Evolutionary conservation across 2,329 filamentous ascomycete genomes (phyloP).

Genomic region (Cordyceps tenuipes): DNA sequence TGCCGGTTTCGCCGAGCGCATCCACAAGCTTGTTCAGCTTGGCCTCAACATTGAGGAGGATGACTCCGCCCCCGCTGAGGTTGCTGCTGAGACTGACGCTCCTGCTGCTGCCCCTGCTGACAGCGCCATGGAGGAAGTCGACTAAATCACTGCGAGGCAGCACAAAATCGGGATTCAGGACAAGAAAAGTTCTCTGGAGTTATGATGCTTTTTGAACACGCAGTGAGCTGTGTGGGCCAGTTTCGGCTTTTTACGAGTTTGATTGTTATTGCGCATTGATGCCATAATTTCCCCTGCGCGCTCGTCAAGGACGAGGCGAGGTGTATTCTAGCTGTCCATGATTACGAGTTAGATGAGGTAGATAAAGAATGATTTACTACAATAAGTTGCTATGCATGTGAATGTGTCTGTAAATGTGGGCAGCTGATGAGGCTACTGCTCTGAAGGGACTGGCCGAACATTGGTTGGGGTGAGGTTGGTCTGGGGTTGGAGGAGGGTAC

Average conservation of each 20-base stretch:
- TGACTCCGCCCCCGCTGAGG: slow-evolving; percentile 60
- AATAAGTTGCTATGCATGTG: not conserved
- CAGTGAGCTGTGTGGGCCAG: slow-evolving; percentile 20
- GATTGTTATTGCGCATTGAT: slow-evolving; percentile 24
- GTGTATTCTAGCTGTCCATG: slow-evolving; percentile 35
- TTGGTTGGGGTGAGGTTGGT: not conserved
- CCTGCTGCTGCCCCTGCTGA: slow-evolving; percentile 59
- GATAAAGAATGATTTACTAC: slow-evolving; percentile 18
- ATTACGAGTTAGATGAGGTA: slow-evolving; percentile 34
- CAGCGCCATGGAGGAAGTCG: slow-evolving; percentile 99
- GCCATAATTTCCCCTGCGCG: slow-evolving; percentile 27
- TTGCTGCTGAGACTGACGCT: slow-evolving; percentile 48
- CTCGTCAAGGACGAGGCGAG: slow-evolving; percentile 17
- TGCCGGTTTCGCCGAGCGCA: slow-evolving; percentile 94
- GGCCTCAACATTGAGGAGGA: slow-evolving; percentile 96
- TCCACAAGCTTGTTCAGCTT: slow-evolving; percentile 98
- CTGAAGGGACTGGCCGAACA: not conserved
- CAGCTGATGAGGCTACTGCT: not conserved
- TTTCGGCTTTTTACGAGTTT: slow-evolving; percentile 24
- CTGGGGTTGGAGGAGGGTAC: too few species aligned
- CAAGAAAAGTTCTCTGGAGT: slow-evolving; percentile 35
- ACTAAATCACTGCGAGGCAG: slow-evolving; percentile 51
- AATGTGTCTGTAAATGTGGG: not conserved
- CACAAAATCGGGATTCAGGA: slow-evolving; percentile 27
- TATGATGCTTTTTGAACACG: slow-evolving; percentile 22